A percentile compares a stretch with the other conserved stretches of the same genome.
Conservation (phyloP, 2,329 filamentous ascomycete genomes). For the Fusarium oligoseptatum region DNA sequence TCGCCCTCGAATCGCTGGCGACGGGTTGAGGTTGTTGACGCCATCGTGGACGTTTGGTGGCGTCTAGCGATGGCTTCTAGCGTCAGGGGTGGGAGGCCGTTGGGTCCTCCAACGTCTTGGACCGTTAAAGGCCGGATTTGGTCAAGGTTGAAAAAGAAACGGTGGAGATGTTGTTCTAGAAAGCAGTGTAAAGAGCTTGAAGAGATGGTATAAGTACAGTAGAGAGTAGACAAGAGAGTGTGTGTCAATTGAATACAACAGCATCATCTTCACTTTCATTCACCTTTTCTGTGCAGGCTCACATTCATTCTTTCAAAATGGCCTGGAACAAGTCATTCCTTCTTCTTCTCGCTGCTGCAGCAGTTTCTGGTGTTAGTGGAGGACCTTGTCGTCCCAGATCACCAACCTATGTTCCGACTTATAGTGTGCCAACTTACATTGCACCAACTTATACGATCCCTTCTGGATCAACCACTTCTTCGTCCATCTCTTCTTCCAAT, state of each 20-base stretch:
- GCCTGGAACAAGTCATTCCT: conserved; percentile 32
- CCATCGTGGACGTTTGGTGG: conserved; percentile 33
- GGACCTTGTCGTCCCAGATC: conserved; percentile 34
- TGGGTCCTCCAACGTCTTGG: conserved; percentile 17
- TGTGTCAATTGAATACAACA: not conserved
- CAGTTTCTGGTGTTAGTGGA: conserved; percentile 13
- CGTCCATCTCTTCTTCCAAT: not conserved
- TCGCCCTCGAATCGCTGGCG: not conserved
- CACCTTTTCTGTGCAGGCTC: conserved; percentile 12
- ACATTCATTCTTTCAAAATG: conserved; percentile 23
- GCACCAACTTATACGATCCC: conserved; percentile 27
- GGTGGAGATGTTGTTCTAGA: conserved; percentile 22
- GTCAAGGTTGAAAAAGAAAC: conserved; percentile 9
- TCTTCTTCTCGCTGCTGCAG: conserved; percentile 24
- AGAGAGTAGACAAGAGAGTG: not conserved
- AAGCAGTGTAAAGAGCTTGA: not conserved
- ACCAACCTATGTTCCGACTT: conserved; percentile 15
- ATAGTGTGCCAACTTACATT: conserved; percentile 13
- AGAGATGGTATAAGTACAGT: conserved; percentile 12
- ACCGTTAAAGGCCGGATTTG: conserved; percentile 29
- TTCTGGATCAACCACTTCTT: conserved; percentile 1
- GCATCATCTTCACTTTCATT: conserved; percentile 6
- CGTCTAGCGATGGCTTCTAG: conserved; percentile 30
- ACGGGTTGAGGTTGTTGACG: conserved; percentile 29
- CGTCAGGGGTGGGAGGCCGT: conserved; percentile 28